phyloP scores from a whole-genome alignment of 2,329 filamentous ascomycete genomes.

The Cercospora berteroae region DNA sequence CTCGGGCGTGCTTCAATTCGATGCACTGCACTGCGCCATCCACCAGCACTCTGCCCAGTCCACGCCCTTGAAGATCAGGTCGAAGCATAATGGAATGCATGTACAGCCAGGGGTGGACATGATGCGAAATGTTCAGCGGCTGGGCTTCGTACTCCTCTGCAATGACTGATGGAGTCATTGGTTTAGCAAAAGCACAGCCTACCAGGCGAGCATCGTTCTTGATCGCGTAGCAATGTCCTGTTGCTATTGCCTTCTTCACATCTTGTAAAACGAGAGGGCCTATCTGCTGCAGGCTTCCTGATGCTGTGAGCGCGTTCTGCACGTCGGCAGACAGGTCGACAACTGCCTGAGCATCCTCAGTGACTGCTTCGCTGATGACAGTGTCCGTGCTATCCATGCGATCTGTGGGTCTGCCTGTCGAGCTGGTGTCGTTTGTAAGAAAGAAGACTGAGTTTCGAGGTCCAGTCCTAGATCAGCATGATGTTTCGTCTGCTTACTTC shows the following conservation, averaged over 20 bases:
- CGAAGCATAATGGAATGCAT: constrained; percentile 19
- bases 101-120: constrained; percentile 12
- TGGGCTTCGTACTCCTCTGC: not conserved
- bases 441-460: not conserved
- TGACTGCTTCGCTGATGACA: not conserved
- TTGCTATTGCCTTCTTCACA: not conserved
- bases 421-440: not conserved
- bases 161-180: not conserved
- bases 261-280: not conserved
- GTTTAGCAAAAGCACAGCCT: not conserved
- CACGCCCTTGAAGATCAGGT: constrained; percentile 10
- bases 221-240: not conserved
- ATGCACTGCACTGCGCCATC: not conserved
- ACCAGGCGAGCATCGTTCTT: not conserved
- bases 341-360: constrained; percentile 1
- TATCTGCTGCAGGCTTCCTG: constrained; percentile 16
- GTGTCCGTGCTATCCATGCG: not conserved
- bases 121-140: not conserved
- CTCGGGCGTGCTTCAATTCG: not conserved
- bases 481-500: not conserved
- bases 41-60: constrained; percentile 4
- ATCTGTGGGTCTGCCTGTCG: not conserved
- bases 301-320: constrained; percentile 11
- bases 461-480: not conserved
- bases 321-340: constrained; percentile 10